These are phyloP conservation scores for Ampelomyces quisqualis DNA, from an alignment of 2,329 filamentous ascomycete genomes.

Conservation along the genomic window DNA sequence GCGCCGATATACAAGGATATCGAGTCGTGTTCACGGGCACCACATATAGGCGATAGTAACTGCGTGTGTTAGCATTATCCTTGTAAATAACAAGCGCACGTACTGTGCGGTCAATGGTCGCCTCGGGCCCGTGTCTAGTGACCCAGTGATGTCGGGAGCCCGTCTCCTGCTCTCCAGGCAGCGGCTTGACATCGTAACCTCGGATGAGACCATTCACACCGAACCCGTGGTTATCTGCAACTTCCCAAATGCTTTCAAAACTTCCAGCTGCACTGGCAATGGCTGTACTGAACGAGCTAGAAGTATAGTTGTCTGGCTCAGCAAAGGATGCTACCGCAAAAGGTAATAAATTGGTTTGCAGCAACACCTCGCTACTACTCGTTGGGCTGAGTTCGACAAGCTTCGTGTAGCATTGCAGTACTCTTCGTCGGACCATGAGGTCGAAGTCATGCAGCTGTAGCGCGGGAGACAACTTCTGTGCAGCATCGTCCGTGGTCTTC, in stretches of 20 bases:
- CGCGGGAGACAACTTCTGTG: constrained; percentile 78
- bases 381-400: constrained; percentile 84
- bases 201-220: constrained; percentile 83
- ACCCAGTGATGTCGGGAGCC: constrained; percentile 52
- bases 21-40: constrained; percentile 86
- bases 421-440: constrained; percentile 87
- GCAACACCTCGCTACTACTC: constrained; percentile 78
- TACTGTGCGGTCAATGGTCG: constrained; percentile 60
- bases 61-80: constrained; percentile 23
- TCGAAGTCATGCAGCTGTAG: constrained; percentile 88
- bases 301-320: constrained; percentile 83
- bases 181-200: constrained; percentile 69
- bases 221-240: constrained; percentile 91
- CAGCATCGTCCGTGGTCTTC: constrained; percentile 83
- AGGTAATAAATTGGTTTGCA: constrained; percentile 89
- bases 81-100: constrained; percentile 2
- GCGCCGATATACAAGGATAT: constrained; percentile 71
- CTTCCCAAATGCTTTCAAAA: constrained; percentile 94
- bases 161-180: constrained; percentile 61
- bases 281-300: constrained; percentile 81
- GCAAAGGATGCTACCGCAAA: constrained; percentile 89
- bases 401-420: constrained; percentile 92
- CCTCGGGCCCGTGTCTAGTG: constrained; percentile 61
- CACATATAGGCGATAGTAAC: constrained; percentile 66
- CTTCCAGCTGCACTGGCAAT: constrained; percentile 87